Conservation (phyloP, 1,284 basidiomycete genomes). For the Tremellales sp. region DNA sequence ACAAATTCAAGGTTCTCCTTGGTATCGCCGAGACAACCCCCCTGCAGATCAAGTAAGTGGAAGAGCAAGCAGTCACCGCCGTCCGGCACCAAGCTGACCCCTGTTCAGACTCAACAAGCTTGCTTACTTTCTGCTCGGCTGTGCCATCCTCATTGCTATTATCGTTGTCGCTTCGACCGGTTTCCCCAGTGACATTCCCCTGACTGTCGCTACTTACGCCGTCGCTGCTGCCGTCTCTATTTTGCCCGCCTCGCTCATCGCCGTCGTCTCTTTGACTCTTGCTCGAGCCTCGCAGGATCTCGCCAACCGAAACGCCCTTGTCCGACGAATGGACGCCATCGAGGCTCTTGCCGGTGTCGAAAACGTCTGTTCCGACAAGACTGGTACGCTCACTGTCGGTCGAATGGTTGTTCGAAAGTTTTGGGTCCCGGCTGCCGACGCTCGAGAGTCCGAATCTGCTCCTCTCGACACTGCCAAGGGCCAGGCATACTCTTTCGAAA, state of each 20-base stretch:
- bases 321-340: slow-evolving; percentile 52
- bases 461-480: slow-evolving; percentile 33
- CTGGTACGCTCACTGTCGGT: slow-evolving; percentile 61
- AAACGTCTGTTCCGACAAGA: slow-evolving; percentile 63
- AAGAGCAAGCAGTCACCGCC: no score
- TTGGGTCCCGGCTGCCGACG: slow-evolving; percentile 52
- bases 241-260: slow-evolving; percentile 53
- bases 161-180: slow-evolving; percentile 58
- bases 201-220: slow-evolving; percentile 49
- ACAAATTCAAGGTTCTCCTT: slow-evolving; percentile 47
- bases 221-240: slow-evolving; percentile 56
- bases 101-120: slow-evolving; percentile 52
- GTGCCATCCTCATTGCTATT: slow-evolving; percentile 57
- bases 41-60: slow-evolving; percentile 59
- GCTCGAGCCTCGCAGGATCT: slow-evolving; percentile 48
- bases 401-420: slow-evolving; percentile 57
- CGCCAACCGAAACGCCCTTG: slow-evolving; percentile 52
- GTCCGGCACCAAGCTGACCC: not conserved
- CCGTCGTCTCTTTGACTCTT: slow-evolving; percentile 49
- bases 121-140: slow-evolving; percentile 59
- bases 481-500: slow-evolving; percentile 48
- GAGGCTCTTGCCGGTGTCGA: slow-evolving; percentile 62
- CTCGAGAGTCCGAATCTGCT: slow-evolving; percentile 23
- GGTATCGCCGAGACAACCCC: slow-evolving; percentile 56
- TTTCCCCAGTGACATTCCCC: slow-evolving; percentile 48